phyloP scores from a whole-genome alignment of 2,329 filamentous ascomycete species.

The Apiospora arundinis region DNA sequence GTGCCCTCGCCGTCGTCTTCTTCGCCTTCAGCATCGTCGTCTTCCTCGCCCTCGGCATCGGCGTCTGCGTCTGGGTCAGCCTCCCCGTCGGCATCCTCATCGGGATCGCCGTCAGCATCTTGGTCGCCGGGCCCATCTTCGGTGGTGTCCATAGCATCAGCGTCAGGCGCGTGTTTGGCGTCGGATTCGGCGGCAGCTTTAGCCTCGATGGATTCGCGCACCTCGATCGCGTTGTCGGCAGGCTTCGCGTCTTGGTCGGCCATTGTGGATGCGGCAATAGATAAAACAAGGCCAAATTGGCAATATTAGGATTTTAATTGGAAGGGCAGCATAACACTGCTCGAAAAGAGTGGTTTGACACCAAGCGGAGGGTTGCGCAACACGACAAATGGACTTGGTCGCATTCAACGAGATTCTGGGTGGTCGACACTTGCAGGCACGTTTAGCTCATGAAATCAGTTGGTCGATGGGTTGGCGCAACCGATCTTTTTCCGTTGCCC shows the following conservation, averaged over 20 bases:
- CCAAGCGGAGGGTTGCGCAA: conserved; percentile 9
- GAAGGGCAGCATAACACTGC: conserved; percentile 11
- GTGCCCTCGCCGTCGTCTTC: conserved; percentile 33
- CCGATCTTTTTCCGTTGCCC: conserved; percentile 9
- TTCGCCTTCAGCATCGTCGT: conserved; percentile 29
- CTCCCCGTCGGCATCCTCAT: conserved; percentile 34
- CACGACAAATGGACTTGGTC: background rate
- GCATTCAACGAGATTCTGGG: conserved; percentile 5
- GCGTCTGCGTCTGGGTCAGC: conserved; percentile 23
- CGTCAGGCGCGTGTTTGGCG: conserved; percentile 22
- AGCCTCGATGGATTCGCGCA: conserved; percentile 59
- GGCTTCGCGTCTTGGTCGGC: conserved; percentile 41
- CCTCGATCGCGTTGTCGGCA: conserved; percentile 49
- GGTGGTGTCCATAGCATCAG: conserved; percentile 18
- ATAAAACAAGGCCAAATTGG: background rate
- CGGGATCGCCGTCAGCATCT: conserved; percentile 39
- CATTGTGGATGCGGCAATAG: conserved; percentile 28
- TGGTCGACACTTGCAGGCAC: background rate
- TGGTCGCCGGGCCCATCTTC: conserved; percentile 28
- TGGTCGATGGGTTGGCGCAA: background rate
- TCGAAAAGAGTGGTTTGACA: background rate
- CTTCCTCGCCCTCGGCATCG: conserved; percentile 25
- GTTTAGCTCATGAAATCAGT: conserved; percentile 7
- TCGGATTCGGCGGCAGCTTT: conserved; percentile 45
- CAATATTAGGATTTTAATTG: background rate